A percentile compares a stretch with the other conserved stretches of the same genome.
These are phyloP conservation scores for Phytopythium chamaehyphon DNA, from an alignment of 352 stramenopile genomes.

Conservation along the genomic window DNA sequence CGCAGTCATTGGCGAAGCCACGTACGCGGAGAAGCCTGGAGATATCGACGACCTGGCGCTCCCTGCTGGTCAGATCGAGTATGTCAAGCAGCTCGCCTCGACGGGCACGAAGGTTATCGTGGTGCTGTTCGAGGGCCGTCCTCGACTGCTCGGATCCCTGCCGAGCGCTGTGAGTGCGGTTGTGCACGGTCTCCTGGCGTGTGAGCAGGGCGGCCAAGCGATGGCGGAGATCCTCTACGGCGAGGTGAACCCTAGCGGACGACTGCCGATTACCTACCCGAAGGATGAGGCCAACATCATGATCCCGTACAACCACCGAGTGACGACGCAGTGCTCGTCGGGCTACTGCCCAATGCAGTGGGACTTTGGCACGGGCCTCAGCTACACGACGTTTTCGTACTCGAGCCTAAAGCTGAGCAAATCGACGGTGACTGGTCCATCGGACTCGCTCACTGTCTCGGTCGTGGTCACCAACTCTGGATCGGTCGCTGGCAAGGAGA, in stretches of 20 bases:
- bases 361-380: slow-evolving; percentile 60
- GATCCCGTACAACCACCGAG: slow-evolving; percentile 76
- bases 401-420: slow-evolving; percentile 36
- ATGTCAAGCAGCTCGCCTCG: slow-evolving; percentile 54
- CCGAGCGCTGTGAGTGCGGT: slow-evolving; percentile 49
- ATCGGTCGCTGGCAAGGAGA: slow-evolving; percentile 52
- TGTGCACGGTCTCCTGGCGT: slow-evolving; percentile 69
- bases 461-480: slow-evolving; percentile 77
- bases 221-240: slow-evolving; percentile 84
- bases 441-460: slow-evolving; percentile 30
- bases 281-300: slow-evolving; percentile 55
- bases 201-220: slow-evolving; percentile 72
- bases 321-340: slow-evolving; percentile 39
- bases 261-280: slow-evolving; percentile 81
- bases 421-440: slow-evolving; percentile 17
- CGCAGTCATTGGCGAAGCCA: slow-evolving; percentile 67
- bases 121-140: slow-evolving; percentile 73
- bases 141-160: slow-evolving; percentile 56
- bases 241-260: slow-evolving; percentile 73
- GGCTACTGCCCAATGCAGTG: slow-evolving; percentile 56
- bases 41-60: slow-evolving; percentile 80
- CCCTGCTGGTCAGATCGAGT: slow-evolving; percentile 60
- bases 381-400: slow-evolving; percentile 70
- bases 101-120: slow-evolving; percentile 81
- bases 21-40: slow-evolving; percentile 83